These are phyloP conservation scores for Venturiaceae sp. DNA, from an alignment of 2,329 filamentous ascomycete genomes.

Conservation along the genomic window DNA sequence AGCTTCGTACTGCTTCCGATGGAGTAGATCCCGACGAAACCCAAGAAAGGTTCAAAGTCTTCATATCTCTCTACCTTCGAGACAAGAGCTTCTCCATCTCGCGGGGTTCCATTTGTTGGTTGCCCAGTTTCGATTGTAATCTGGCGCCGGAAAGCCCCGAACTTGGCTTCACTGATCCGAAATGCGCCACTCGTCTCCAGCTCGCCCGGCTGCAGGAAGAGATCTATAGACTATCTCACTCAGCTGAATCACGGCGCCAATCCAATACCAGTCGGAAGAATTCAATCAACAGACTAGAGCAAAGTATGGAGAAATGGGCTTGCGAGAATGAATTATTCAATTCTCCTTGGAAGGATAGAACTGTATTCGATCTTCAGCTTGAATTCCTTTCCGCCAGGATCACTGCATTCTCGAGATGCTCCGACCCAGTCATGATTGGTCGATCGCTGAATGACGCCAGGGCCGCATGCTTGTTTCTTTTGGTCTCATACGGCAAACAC, in stretches of 20 bases:
- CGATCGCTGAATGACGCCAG: not conserved
- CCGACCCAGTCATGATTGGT: conserved; percentile 1
- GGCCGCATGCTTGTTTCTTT: not conserved
- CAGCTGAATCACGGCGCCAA: not conserved
- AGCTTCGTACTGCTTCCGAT: conserved; percentile 3
- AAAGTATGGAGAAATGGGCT: not conserved
- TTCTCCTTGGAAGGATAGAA: not conserved
- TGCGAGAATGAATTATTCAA: not conserved
- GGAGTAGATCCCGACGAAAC: conserved; percentile 6
- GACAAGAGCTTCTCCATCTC: conserved; percentile 11
- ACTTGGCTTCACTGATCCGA: not conserved
- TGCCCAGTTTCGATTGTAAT: conserved; percentile 8
- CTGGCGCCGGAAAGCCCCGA: not conserved
- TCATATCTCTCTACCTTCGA: conserved; percentile 10
- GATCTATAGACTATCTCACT: not conserved
- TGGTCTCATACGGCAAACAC: not conserved
- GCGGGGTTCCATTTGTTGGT: conserved; percentile 10
- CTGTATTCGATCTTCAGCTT: conserved; percentile 6
- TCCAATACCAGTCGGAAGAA: not conserved
- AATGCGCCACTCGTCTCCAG: not conserved
- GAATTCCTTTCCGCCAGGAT: conserved; percentile 9
- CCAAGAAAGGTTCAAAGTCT: conserved; percentile 10
- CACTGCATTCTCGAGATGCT: conserved; percentile 5
- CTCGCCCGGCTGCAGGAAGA: not conserved
- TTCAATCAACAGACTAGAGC: not conserved